Evolutionary conservation across 306 rosid genomes (phyloP).

Genomic region (Neltuma alba): DNA sequence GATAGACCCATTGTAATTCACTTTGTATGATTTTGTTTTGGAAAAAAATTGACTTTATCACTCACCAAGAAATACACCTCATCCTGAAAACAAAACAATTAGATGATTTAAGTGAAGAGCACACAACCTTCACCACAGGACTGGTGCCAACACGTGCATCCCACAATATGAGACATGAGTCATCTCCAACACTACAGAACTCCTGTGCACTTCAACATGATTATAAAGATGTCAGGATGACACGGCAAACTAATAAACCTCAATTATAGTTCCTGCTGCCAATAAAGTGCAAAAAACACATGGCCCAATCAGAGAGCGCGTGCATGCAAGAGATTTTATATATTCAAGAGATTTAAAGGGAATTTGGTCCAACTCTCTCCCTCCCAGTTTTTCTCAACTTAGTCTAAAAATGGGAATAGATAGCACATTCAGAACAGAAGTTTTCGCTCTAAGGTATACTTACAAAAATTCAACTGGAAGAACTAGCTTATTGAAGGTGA

Average conservation of each 20-base stretch:
- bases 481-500: background rate
- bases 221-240: slow-evolving; percentile 42
- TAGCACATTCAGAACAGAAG: slow-evolving; percentile 4
- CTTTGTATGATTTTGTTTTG: background rate
- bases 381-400: background rate
- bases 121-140: slow-evolving; percentile 85
- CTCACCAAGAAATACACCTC: slow-evolving; percentile 7
- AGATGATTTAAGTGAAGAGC: slow-evolving; percentile 1
- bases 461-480: background rate
- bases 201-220: slow-evolving; percentile 87
- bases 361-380: background rate
- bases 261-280: slow-evolving; percentile 7
- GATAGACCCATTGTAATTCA: slow-evolving; percentile 3
- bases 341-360: slow-evolving; percentile 14
- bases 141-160: slow-evolving; percentile 91
- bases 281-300: slow-evolving; percentile 26
- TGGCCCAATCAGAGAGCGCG: background rate
- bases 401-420: background rate
- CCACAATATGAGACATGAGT: slow-evolving; percentile 97
- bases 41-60: background rate
- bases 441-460: background rate
- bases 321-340: background rate
- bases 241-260: slow-evolving; percentile 6
- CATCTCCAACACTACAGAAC: slow-evolving; percentile 99
- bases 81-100: slow-evolving; percentile 16